Evolutionary conservation across 2,329 filamentous ascomycete genomes (phyloP).

Genomic region (Pyricularia grisea): DNA sequence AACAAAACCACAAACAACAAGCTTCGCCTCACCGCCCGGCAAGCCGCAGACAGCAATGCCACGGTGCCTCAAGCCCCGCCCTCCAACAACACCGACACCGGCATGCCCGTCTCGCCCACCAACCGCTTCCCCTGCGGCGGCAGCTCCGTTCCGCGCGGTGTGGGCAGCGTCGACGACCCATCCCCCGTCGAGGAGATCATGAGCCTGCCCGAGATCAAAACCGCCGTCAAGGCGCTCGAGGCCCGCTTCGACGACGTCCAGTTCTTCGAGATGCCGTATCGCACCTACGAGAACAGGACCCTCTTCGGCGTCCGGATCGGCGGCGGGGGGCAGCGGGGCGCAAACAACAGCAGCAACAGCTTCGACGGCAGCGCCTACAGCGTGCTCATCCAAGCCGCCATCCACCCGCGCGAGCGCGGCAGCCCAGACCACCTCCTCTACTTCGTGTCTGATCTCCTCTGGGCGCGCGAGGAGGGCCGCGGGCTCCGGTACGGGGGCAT

Average conservation of each 20-base stretch:
- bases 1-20: neutral
- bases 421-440: slow-evolving; percentile 46
- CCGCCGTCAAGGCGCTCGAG: slow-evolving; percentile 1
- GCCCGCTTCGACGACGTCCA: slow-evolving; percentile 1
- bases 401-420: slow-evolving; percentile 50
- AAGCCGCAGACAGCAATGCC: neutral
- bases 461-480: slow-evolving; percentile 35
- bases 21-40: neutral
- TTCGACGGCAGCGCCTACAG: slow-evolving; percentile 18
- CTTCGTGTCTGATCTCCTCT: slow-evolving; percentile 47
- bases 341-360: neutral
- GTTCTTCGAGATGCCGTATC: slow-evolving; percentile 4
- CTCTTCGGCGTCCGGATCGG: neutral
- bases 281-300: slow-evolving; percentile 3
- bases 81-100: neutral
- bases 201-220: slow-evolving; percentile 1
- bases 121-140: slow-evolving; percentile 2
- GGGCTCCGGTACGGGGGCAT: slow-evolving; percentile 42
- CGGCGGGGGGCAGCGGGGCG: neutral
- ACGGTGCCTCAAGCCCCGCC: neutral
- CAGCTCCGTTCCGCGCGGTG: neutral
- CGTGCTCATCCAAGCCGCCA: slow-evolving; percentile 41
- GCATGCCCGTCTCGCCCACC: slow-evolving; percentile 1
- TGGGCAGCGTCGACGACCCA: slow-evolving; percentile 2
- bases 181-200: neutral